Evolutionary conservation across 371 early-diverging fungal genomes (phyloP).

Genomic region (Mortierella sp.): DNA sequence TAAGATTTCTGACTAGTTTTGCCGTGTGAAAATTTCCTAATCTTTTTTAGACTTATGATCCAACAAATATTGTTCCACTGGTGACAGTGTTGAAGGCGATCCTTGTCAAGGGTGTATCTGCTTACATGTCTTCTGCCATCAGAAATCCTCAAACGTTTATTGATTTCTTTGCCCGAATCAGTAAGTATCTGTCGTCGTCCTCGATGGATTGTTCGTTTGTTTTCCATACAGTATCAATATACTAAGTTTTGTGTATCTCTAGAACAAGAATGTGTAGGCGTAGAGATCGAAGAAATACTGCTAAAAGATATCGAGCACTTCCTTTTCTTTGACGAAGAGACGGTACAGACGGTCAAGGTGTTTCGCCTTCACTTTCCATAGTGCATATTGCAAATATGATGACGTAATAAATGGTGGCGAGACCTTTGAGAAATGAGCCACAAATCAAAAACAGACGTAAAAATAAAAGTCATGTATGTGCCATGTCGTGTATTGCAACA

Average conservation of each 20-base stretch:
- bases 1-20: background rate
- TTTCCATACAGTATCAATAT: too few species aligned
- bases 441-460: too few species aligned
- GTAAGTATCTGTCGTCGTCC: slow-evolving; percentile 21
- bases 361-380: slow-evolving; percentile 37
- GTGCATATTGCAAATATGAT: too few species aligned
- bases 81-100: slow-evolving; percentile 46
- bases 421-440: too few species aligned
- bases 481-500: background rate
- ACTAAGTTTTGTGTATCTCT: background rate
- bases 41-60: slow-evolving; percentile 46
- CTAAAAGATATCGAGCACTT: slow-evolving; percentile 29
- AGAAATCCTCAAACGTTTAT: slow-evolving; percentile 52
- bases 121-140: slow-evolving; percentile 55
- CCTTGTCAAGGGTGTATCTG: slow-evolving; percentile 40
- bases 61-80: slow-evolving; percentile 46
- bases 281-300: slow-evolving; percentile 40
- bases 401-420: too few species aligned
- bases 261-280: slow-evolving; percentile 40
- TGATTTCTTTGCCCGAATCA: slow-evolving; percentile 47
- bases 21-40: background rate
- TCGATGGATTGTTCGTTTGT: too few species aligned
- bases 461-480: background rate
- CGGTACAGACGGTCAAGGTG: slow-evolving; percentile 51
- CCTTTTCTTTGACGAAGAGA: slow-evolving; percentile 51